Percentiles rank a stretch among this genome's conserved stretches.
phyloP scores from a whole-genome alignment of 139 green algal genomes.

The Zygnema circumcarinatum region DNA sequence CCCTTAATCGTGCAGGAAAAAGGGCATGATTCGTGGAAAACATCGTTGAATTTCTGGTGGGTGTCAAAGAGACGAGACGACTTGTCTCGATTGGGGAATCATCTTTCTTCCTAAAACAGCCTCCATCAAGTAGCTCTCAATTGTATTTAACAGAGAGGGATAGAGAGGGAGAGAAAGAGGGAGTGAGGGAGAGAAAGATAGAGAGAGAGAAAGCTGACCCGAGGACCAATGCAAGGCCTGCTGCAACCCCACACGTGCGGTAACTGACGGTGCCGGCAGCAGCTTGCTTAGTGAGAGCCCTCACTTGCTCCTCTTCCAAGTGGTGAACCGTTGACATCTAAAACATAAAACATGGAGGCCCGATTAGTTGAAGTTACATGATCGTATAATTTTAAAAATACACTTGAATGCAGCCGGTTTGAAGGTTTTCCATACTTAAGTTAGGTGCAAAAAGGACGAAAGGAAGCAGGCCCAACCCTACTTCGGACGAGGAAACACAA shows the following conservation, averaged over 20 bases:
- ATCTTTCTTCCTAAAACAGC: too few species aligned
- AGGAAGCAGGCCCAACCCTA: too few species aligned
- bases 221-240: background rate
- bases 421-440: background rate
- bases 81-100: background rate
- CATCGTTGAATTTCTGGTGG: too few species aligned
- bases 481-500: too few species aligned
- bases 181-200: background rate
- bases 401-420: background rate
- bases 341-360: background rate
- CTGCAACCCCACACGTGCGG: background rate
- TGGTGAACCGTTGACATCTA: slow-evolving; percentile 6
- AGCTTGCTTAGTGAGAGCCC: background rate
- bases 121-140: background rate
- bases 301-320: slow-evolving; percentile 3
- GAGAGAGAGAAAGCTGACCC: background rate
- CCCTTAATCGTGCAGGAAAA: too few species aligned
- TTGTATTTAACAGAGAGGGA: background rate
- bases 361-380: background rate
- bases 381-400: background rate
- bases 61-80: background rate
- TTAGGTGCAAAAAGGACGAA: too few species aligned
- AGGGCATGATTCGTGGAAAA: too few species aligned
- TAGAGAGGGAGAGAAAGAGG: background rate
- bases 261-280: slow-evolving; percentile 5